Base-by-base conservation (phyloP, 208 protist genomes). In the Tetramitus jugosus region DNA sequence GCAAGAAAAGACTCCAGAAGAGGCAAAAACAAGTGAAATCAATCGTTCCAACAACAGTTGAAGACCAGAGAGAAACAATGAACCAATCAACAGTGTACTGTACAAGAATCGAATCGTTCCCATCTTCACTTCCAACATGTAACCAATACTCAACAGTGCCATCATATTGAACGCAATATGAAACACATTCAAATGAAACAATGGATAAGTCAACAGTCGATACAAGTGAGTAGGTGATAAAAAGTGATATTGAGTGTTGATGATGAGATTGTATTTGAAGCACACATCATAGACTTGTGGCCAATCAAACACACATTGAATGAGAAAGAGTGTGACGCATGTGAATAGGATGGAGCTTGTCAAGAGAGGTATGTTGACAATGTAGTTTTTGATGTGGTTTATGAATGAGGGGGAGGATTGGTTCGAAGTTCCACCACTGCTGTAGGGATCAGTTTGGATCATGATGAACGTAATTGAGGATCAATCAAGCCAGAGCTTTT, bases 161-260 rank as follows among this genome's bases (percentile, higher is more conserved):
- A 71, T 62, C 37, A 71, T 71, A 33, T 71, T 71, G 14, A 71
- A 71, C 10, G 33, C 31, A 71, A 42, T 42, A 33, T 71, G 64
- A 10, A 71, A 14, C 2, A 71, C 8, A 49, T 33, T 26, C 4
- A 39, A 17, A 71, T 71, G 64, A 42, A 71, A 52, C 0, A 71
- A 33, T 35, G 64, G 10, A 46, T 71, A 49, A 3, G 17, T 14
- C 20, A 71, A 43, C 4, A 71, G 6, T 46, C 39, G 4, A 39
- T 40, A 65, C 0, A 40, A 23, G 2, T 14, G 8, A 4, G 20
- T 29, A n/a, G 52, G 52, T 26, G 14, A 60, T 60, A 14, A 52
- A 14, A 52, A 14, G 6, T 20, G 35, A 29, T 62, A 62, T 1
- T 1, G 1, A 60, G 17, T 60, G 2, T 60, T 26, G 2, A 10